phyloP scores from a whole-genome alignment of 106 monocot genomes.

The Gastrodia elata region DNA sequence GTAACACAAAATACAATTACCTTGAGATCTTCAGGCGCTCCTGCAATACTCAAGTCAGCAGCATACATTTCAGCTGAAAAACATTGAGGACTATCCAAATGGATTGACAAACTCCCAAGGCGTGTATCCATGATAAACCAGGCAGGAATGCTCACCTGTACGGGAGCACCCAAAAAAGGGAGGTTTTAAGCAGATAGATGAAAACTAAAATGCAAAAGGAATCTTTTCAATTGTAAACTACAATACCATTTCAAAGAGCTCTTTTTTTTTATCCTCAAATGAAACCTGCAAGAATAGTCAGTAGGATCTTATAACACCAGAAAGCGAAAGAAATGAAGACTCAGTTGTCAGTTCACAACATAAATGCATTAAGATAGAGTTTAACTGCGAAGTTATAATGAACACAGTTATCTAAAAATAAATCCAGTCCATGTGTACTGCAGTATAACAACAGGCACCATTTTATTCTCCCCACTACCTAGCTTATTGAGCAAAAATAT shows the following conservation, averaged over 20 bases:
- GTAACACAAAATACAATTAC: slow-evolving; percentile 18
- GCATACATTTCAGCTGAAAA: slow-evolving; percentile 98
- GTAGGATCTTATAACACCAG: neutral
- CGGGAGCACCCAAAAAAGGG: neutral
- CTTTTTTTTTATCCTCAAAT: slow-evolving; percentile 91
- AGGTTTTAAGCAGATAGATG: neutral
- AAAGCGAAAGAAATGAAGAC: neutral
- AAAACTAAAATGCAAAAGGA: neutral
- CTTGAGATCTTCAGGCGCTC: slow-evolving; percentile 73
- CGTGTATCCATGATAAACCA: slow-evolving; percentile 97
- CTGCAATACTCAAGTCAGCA: slow-evolving; percentile 58
- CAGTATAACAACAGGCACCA: no score
- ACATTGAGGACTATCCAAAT: slow-evolving; percentile 92
- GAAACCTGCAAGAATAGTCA: slow-evolving; percentile 50
- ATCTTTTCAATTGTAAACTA: neutral
- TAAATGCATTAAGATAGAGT: neutral
- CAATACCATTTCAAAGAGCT: slow-evolving; percentile 92
- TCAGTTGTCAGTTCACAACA: neutral
- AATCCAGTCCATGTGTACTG: no score
- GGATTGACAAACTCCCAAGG: slow-evolving; percentile 82
- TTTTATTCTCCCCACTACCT: no score
- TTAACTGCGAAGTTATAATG: neutral
- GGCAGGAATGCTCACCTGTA: slow-evolving; percentile 84
- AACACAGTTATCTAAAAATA: no score
- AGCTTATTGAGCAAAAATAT: no score